These are phyloP conservation scores for Centaurea solstitialis DNA, from an alignment of 129 eudicot species.

Conservation along the genomic window DNA sequence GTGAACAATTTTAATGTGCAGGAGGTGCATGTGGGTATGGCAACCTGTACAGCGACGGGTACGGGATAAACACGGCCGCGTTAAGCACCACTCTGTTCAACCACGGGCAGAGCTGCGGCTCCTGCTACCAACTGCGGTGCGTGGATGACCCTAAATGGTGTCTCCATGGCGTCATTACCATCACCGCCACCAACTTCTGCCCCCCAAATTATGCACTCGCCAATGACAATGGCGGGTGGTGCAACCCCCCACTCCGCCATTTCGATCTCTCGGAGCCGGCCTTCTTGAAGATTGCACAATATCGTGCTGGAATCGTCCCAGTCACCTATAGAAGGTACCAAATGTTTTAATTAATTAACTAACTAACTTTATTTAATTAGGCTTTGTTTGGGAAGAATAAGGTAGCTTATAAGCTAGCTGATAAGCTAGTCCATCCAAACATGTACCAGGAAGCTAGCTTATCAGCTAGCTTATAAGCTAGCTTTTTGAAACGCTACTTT, in stretches of 20 bases:
- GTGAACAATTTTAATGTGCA: conserved; percentile 25
- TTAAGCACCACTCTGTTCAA: conserved; percentile 61
- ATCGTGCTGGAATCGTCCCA: conserved; percentile 70
- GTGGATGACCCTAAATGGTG: conserved; percentile 57
- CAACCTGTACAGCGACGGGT: conserved; percentile 65
- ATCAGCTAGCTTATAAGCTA: too few relatives aligned
- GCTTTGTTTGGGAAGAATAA: too few relatives aligned
- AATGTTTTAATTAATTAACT: background rate
- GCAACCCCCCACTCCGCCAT: conserved; percentile 74
- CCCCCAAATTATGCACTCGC: conserved; percentile 73
- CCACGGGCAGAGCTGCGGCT: conserved; percentile 57
- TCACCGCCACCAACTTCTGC: conserved; percentile 77
- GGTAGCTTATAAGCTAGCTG: too few relatives aligned
- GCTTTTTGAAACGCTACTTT: too few relatives aligned
- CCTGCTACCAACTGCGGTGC: conserved; percentile 62
- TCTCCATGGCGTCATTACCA: conserved; percentile 44
- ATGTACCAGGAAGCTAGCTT: too few relatives aligned
- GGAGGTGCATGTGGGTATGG: conserved; percentile 81
- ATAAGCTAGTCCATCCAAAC: too few relatives aligned
- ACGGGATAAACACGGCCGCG: conserved; percentile 69
- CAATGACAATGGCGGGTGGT: conserved; percentile 73
- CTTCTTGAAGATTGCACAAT: conserved; percentile 52
- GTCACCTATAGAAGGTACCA: conserved; percentile 56
- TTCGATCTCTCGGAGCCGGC: conserved; percentile 72
- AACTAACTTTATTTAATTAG: background rate